A percentile compares a stretch with the other conserved stretches of the same genome.
Conservation (phyloP, 73 alveolate species). For the Blepharisma japonicum region DNA sequence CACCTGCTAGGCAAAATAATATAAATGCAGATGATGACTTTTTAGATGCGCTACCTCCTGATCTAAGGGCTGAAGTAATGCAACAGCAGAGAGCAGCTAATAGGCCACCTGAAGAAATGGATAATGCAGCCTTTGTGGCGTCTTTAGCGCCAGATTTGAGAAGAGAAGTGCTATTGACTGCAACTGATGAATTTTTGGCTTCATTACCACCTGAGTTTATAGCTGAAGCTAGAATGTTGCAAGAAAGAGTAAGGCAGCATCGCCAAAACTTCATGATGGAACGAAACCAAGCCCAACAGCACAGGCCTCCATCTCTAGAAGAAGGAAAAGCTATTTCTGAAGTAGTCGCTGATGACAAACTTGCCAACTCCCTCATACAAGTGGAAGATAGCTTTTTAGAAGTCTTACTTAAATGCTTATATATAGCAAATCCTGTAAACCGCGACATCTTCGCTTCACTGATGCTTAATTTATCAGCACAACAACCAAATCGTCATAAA, state of each 20-base stretch:
- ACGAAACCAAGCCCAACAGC: neutral
- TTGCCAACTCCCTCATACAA: neutral
- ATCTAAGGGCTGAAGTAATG: conserved; percentile 14
- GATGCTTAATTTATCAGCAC: conserved; percentile 9
- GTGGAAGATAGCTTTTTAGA: neutral
- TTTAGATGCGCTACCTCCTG: conserved; percentile 24
- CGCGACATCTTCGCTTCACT: neutral
- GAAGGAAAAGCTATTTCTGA: neutral
- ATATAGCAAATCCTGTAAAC: conserved; percentile 12
- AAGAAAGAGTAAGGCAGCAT: conserved; percentile 31
- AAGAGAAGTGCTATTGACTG: conserved; percentile 45
- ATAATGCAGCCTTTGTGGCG: conserved; percentile 60
- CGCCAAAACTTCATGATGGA: neutral
- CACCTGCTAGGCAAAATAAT: neutral
- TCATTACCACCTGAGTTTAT: conserved; percentile 71
- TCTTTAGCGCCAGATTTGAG: conserved; percentile 46
- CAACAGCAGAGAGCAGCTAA: conserved; percentile 21
- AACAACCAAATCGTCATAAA: neutral
- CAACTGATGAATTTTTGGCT: conserved; percentile 54
- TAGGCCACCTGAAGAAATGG: conserved; percentile 50
- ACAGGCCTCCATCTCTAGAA: neutral
- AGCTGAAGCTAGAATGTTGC: conserved; percentile 74
- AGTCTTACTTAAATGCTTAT: neutral
- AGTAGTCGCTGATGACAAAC: neutral
- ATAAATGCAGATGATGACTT: neutral